Conservation (phyloP, 345 rosid species). For the Hibiscus trionum region DNA sequence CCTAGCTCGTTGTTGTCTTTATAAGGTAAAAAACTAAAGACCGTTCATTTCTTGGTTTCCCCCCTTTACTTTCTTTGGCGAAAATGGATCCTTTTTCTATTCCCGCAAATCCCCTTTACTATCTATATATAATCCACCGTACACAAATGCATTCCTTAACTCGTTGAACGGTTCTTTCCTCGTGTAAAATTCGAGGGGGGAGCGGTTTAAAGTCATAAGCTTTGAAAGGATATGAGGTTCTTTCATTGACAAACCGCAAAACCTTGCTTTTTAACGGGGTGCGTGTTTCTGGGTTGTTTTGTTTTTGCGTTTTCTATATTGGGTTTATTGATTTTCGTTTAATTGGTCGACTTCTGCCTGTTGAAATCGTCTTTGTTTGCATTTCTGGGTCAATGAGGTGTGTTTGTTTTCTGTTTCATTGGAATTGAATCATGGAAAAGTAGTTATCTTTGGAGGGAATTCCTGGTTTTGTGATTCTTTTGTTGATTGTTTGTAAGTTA, state of each 20-base stretch:
- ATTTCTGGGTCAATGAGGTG: neutral
- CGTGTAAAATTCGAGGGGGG: neutral
- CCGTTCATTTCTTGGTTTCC: conserved; percentile 4
- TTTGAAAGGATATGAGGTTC: conserved; percentile 5
- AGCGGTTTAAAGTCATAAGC: neutral
- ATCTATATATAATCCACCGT: conserved; percentile 3
- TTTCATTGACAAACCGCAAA: conserved; percentile 7
- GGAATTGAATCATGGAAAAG: neutral
- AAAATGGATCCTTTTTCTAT: conserved; percentile 19
- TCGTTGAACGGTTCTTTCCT: neutral
- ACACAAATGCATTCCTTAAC: neutral
- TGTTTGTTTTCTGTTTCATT: conserved; percentile 1
- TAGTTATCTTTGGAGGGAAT: too few relatives aligned
- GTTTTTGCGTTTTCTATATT: conserved; percentile 10
- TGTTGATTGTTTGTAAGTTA: neutral
- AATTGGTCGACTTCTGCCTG: neutral
- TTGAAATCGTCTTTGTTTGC: neutral
- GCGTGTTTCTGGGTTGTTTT: conserved; percentile 16
- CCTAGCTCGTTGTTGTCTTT: conserved; percentile 20
- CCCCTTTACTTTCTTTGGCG: conserved; percentile 51
- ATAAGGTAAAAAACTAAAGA: conserved; percentile 16
- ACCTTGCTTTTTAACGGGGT: conserved; percentile 24
- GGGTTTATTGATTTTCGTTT: conserved; percentile 12
- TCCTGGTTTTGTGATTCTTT: conserved; percentile 4
- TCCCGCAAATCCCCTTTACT: conserved; percentile 4